phyloP scores from a whole-genome alignment of 1,284 basidiomycete species.

The Malassezia brasiliensis region DNA sequence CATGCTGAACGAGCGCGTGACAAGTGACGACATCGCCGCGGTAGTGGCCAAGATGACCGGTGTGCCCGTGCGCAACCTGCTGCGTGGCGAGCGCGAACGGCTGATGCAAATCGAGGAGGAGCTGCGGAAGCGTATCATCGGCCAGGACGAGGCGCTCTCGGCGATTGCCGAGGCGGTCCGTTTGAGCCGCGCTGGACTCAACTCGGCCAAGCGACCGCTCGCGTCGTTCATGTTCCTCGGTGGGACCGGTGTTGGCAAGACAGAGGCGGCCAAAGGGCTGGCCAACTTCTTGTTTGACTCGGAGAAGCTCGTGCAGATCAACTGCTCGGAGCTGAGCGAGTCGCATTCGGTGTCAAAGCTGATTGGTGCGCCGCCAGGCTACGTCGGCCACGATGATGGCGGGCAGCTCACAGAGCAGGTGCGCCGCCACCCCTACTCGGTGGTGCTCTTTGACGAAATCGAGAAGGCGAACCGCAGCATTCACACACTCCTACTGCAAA shows the following conservation, averaged over 20 bases:
- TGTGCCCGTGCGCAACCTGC: slow-evolving; percentile 75
- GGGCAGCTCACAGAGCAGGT: slow-evolving; percentile 27
- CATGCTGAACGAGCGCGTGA: slow-evolving; percentile 76
- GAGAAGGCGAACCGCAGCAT: slow-evolving; percentile 26
- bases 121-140: slow-evolving; percentile 66
- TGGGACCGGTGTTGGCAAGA: slow-evolving; percentile 74
- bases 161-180: slow-evolving; percentile 78
- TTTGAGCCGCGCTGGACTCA: slow-evolving; percentile 77
- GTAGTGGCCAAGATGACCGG: slow-evolving; percentile 78
- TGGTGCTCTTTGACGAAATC: slow-evolving; percentile 32
- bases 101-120: slow-evolving; percentile 79
- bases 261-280: slow-evolving; percentile 75
- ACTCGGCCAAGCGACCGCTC: slow-evolving; percentile 73
- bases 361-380: slow-evolving; percentile 73
- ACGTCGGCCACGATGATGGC: slow-evolving; percentile 49
- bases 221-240: slow-evolving; percentile 84
- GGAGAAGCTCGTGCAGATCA: slow-evolving; percentile 59
- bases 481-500: slow-evolving; percentile 73
- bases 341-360: slow-evolving; percentile 78
- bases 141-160: slow-evolving; percentile 71
- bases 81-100: slow-evolving; percentile 81
- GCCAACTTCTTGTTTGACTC: slow-evolving; percentile 79
- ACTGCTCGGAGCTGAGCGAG: slow-evolving; percentile 61
- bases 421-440: slow-evolving; percentile 40
- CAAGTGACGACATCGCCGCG: slow-evolving; percentile 72